Evolutionary conservation across 192 early-diverging fungal species (phyloP), one percentile per base, ranked within the genome.

Genomic region (Dispira simplex): DNA sequence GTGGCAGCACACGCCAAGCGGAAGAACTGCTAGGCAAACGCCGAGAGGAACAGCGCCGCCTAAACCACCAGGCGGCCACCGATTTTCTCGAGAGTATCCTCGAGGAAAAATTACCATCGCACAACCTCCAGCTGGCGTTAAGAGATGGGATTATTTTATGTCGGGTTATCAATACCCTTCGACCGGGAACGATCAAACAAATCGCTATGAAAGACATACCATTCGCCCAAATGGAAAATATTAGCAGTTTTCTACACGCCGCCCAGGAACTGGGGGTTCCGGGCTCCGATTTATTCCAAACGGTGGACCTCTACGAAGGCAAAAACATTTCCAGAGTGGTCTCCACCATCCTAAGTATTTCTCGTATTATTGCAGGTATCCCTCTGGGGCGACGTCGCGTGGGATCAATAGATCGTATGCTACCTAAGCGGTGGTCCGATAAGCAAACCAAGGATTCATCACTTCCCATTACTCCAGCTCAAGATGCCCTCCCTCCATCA

Each of bases 151-250:
- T 89, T 6, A 66, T 90, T 6, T 77, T 92, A 45, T 92, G 90
- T 77, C 79, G 83, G 18, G 62, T 92, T 32, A 84, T 89, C 67
- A 93, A 93, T 75, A 77, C 77, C 62, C 71, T 93, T 54, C 71
- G 81, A 25, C 90, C 90, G 11, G 82, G 79, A 9, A 85, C 78
- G 16, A 83, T 93, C 45, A 78, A 79, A 65, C 75, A 79, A 66
- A 86, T 93, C 62, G 85, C 83, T 68, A 74, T 75, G 47, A 84
- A 79, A 51, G 75, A 81, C 53, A 66, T 85, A 14, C 86, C 90
- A 16, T 93, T 93, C 70, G 74, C 85, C 27, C 83, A 88, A 73
- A 91, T 91, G 86, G 88, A 90, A 63, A 90, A 91, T 62, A 90
- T 90, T 46, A 71, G 74, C 66, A 83, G 85, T 67, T 91, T 90